Base-by-base conservation (phyloP, 257 asterid genomes). In the Nicotiana benthamiana region DNA sequence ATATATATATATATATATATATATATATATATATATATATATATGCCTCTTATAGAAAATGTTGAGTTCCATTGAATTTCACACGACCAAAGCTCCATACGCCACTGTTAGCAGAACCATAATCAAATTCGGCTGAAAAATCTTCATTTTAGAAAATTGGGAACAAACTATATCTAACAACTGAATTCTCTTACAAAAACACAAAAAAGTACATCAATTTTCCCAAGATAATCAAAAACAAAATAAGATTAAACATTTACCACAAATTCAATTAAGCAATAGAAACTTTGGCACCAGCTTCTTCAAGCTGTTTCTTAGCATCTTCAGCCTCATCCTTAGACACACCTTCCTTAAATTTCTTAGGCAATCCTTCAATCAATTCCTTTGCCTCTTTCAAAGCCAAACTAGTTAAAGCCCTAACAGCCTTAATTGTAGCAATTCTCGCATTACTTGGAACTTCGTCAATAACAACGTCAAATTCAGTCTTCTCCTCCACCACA, bases 301-400 rank as follows among this genome's bases (percentile, higher is more conserved):
- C 97, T 81, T 93, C 97, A 1, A 94, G 98, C 90, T 93, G 94
- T 87, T 95, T 95, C 90, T 93, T 95, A 22, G 95, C 98, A 46
- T 93, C 98, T 59, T 93, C 98, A 10, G 98, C 98, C 61, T 95
- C 98, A 20, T 95, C 98, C 61, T 92, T 91, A 26, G 95, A 84
- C 79, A 91, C 86, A 6, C 92, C 98, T 84, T 92, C 98, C 86
- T 89, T 95, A 61, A 95, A 92, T 80, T 95, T 93, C 92, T 95
- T 95, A 80, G 98, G 99, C 90, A 93, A 80, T 16, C 97, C 99
- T 78, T 95, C 99, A 36, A 95, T 95, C 89, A 93, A 83, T 4
- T 93, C 98, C 85, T 95, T 93, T 5, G 99, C 98, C 59, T 95
- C 98, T 84, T 93, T 95, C 90, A 95, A 79, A 0, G 97, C 95